A percentile compares a stretch with the other conserved stretches of the same genome.
Conservation (phyloP, 495 filamentous ascomycete genomes). For the Penicillium canariense region DNA sequence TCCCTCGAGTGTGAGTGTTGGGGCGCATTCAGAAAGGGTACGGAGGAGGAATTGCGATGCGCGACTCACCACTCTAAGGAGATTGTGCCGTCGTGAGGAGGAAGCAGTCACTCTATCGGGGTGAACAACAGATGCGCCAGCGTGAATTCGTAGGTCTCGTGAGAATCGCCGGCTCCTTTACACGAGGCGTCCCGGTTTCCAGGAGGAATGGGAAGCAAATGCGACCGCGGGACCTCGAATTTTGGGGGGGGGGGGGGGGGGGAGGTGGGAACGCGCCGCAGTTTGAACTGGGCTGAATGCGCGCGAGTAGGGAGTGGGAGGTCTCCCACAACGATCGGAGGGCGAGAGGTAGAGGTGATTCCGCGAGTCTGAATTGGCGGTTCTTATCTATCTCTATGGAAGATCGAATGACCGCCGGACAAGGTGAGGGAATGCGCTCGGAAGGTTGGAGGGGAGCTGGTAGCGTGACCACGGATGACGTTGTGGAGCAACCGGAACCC, state of each 20-base stretch:
- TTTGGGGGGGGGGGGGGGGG: too few species aligned
- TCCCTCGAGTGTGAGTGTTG: conserved; percentile 2
- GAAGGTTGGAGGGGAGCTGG: conserved; percentile 23
- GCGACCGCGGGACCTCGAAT: conserved; percentile 28
- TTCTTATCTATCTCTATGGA: neutral
- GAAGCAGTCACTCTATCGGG: conserved; percentile 13
- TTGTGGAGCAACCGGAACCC: conserved; percentile 35
- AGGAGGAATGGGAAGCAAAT: conserved; percentile 15
- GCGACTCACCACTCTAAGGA: conserved; percentile 30
- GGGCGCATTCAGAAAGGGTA: conserved; percentile 10
- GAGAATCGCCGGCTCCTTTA: conserved; percentile 14
- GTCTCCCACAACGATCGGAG: neutral
- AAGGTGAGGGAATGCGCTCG: conserved; percentile 22
- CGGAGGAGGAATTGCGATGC: neutral
- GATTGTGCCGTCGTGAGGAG: neutral
- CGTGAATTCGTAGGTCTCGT: conserved; percentile 29
- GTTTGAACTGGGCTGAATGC: conserved; percentile 3
- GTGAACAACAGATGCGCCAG: conserved; percentile 17
- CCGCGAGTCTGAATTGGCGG: neutral
- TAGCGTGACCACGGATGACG: conserved; percentile 43
- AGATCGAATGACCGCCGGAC: conserved; percentile 1
- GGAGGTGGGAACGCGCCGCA: neutral
- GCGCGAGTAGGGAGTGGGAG: conserved; percentile 12
- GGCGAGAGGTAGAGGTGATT: neutral
- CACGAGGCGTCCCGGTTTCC: conserved; percentile 1